Base-by-base conservation (phyloP, 2,329 filamentous ascomycete species). In the Mariannaea sp. region DNA sequence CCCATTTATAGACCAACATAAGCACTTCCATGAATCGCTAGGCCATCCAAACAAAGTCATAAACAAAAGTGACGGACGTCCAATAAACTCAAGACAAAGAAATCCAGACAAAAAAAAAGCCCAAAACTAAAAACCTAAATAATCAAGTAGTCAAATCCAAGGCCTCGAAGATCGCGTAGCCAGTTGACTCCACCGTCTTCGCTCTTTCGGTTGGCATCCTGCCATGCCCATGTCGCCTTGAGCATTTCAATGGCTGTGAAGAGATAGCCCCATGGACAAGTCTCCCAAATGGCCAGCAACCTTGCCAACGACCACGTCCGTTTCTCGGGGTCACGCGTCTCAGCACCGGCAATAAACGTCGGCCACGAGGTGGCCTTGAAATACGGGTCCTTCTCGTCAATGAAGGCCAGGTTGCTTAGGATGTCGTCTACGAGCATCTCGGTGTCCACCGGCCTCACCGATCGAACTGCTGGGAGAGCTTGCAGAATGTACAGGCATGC, bases 361-460 rank as follows among this genome's bases (percentile, higher is more conserved):
- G 82, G 80, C 81, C 81, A 85, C n/a, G 78, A 78, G 3, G 80
- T 82, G 7, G 79, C 82, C 64, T 83, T 84, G 71, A 82, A 84
- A 35, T 83, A 74, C 6, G 76, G 74, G 60, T 82, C 79, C 3
- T 72, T 66, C 16, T 75, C 73, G 22, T 71, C 72, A 29, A 85
- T 74, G 47, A 73, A 70, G 5, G 75, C 76, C 19, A 84, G 71
- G 53, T 83, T 77, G n/a, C 69, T 60, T 2, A 83, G 69, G 30
- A 82, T 79, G 27, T 81, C 79, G 19, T 72, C 64, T 4, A 80
- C 76, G 2, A 84, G 73, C 7, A 77, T 62, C 39, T 74, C 65
- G 17, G 74, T 74, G 38, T 77, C 74, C 22, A 80, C 70, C 3
- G 66, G 60, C 20, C 70, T 64, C 13, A 71, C 66, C 4, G 68